Base-by-base conservation (phyloP, 1,284 basidiomycete genomes). In the Ceratobasidium sp. region DNA sequence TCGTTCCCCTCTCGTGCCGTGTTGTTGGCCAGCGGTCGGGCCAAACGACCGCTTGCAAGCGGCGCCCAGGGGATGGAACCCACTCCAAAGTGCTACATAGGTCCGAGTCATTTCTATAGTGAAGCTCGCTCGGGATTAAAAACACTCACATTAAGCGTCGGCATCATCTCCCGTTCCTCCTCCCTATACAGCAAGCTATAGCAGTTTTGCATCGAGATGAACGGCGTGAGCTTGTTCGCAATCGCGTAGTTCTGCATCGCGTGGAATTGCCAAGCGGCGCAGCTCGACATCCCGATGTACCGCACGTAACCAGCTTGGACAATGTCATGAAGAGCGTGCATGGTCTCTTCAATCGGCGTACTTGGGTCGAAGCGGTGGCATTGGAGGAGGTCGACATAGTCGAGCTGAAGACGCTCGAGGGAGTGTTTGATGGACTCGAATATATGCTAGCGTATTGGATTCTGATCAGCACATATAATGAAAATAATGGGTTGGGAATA, bases 251-350 rank as follows among this genome's bases (percentile, higher is more conserved):
- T 57, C 46, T 74, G 73, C 72, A 73, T 73, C 52, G 58, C 75
- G 49, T 80, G 78, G 78, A 84, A 74, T 47, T 63, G 70, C 21
- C 41, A 72, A 16, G 62, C 73, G 32, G 66, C 52, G 21, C 57
- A 67, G 3, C 55, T 70, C 50, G 75, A 77, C 82, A 82, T 83
- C 73, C 84, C 84, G 62, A 85, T 81, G 79, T 85, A 84, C 28
- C 83, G 76, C 13, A 80, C 83, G 58, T 79, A 79, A 41, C 83
- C 83, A 0, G 75, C 74, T 75, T 82, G 77, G 52, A 83, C 82
- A 28, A 84, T 79, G 70, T 84, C 83, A 75, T 84, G 81, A 1
- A 85, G 77, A 11, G 84, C 84, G 69, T 82, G 80, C 84, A 85
- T 85, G 0, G 80, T 82, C 77, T 81, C 80, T 67, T 81, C 80